Evolutionary conservation across 1,139 yeast species (phyloP), one percentile per base, ranked within the genome.

Genomic region (Protomyces lactucae-debilis): DNA sequence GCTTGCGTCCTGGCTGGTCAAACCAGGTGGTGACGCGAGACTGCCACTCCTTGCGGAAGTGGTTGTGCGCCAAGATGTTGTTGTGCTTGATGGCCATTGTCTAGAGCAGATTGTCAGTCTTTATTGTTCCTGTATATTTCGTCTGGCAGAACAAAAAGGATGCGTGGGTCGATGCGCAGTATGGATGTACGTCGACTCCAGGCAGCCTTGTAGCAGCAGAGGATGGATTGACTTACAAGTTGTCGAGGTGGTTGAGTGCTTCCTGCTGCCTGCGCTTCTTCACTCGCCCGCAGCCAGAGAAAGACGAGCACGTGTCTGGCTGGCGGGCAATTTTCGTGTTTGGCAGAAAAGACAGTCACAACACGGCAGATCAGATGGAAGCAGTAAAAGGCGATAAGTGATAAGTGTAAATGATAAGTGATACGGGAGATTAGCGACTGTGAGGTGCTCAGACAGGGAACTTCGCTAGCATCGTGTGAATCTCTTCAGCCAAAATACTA

Each of bases 31-130:
- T 89, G 85, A 93, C 99, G 80, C 99, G 90, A 83, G 89, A 96
- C 85, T 93, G 98, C 99, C 99, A 93, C 96, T 91, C 93, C 89
- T 93, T 93, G 85, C 95, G 87, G 90, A 88, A 88, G 84, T 88
- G 96, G 84, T 87, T 87, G 85, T 87, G 88, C 35, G 68, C 69
- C 46, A 66, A 60, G 61, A 63, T 61, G 52, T 64, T 64, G 52
- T 66, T 66, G 84, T 87, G 66, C 39, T 64, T 59, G 60, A 66
- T 64, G 21, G 67, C 65, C 67, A 59, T 66, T 36, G 55, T 53
- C 28, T 56, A 43, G 12, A 43, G 48, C 21, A 43, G 48, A 16
- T 14, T 5, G 48, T 43, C 48, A 43, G 48, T 18, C 43, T 37
- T 37, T 12, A 1, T 2, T 14, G 18, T 37, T 9, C 32, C 32